Evolutionary conservation across 78 protist species (phyloP), one percentile per base, ranked within the genome.

Genomic region (Dictyostelium citrinum): DNA sequence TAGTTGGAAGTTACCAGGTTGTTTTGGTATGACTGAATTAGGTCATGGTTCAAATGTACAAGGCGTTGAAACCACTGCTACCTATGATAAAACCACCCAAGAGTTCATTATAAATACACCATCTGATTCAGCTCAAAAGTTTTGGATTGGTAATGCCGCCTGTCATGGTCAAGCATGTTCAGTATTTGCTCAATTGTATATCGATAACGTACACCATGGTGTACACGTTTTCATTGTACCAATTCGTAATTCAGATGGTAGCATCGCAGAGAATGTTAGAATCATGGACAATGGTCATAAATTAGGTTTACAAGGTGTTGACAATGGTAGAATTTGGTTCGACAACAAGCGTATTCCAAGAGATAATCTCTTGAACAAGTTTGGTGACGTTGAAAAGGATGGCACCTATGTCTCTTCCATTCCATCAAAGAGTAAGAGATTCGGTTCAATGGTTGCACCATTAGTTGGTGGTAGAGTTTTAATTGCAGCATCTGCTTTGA

Each of bases 101-200:
- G 95, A 91, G 8, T 91, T 91, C 24, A 80, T 91, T 43, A 83
- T 91, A 12, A 83, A 91, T 79, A 84, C 95, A 27, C 95, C 95
- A 71, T 77, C 96, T 10, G 88, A 77, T 24, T 27, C 81, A 58
- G 98, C 98, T 2, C 96, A 95, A 39, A 98, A 98, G 96, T 97
- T 95, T 86, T 98, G 99, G 99, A 84, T 90, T 31, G 98, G 98
- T 14, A 84, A 90, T 71, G 95, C 95, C 22, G 99, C 93, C 1
- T 33, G 75, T 33, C 93, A 88, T 58, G 93, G 93, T 78, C 93
- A 88, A 78, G 93, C 93, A 20, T 88, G 93, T 88, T 58, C 93
- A 17, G 96, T 86, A 3, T 91, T 96, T 27, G 97, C 97, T 24
- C 96, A 91, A 67, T 51, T 84, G 58, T 68, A 84, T n/a, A 88